phyloP scores from a whole-genome alignment of 2,329 filamentous ascomycete genomes.

The Aspergillus felis region DNA sequence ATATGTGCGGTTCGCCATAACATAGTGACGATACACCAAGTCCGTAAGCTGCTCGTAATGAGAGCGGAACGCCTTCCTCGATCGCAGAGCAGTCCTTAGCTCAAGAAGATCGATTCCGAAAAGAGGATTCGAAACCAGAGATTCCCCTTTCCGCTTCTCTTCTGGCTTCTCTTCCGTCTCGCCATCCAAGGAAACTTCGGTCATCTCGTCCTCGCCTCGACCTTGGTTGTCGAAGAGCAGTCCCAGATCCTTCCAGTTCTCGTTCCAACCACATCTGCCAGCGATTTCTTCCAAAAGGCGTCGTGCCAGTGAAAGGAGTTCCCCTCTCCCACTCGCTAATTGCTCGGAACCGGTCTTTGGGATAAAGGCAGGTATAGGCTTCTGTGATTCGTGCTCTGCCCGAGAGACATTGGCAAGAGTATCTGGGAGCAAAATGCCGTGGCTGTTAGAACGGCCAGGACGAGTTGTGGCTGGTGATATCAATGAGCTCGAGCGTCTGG shows the following conservation, averaged over 20 bases:
- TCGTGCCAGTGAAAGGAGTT: slow-evolving; percentile 74
- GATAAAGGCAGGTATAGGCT: slow-evolving; percentile 39
- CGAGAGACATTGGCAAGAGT: slow-evolving; percentile 33
- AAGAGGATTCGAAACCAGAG: slow-evolving; percentile 21
- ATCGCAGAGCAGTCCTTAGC: slow-evolving; percentile 59
- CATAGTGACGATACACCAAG: slow-evolving; percentile 76
- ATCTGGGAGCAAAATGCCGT: slow-evolving; percentile 29
- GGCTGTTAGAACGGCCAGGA: slow-evolving; percentile 22
- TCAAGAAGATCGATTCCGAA: slow-evolving; percentile 54
- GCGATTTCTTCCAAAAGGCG: slow-evolving; percentile 74
- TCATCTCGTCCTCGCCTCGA: slow-evolving; percentile 26
- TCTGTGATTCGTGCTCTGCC: slow-evolving; percentile 39
- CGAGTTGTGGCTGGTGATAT: slow-evolving; percentile 17
- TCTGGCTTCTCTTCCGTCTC: slow-evolving; percentile 17
- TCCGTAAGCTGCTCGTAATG: slow-evolving; percentile 77
- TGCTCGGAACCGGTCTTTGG: slow-evolving; percentile 66
- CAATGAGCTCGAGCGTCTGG: slow-evolving; percentile 40
- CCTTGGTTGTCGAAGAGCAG: slow-evolving; percentile 34
- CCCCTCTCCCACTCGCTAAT: slow-evolving; percentile 75
- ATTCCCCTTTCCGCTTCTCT: slow-evolving; percentile 11
- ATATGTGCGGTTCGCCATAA: slow-evolving; percentile 71
- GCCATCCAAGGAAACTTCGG: slow-evolving; percentile 34
- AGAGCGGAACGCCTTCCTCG: slow-evolving; percentile 60
- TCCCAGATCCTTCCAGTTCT: slow-evolving; percentile 65
- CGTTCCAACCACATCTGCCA: slow-evolving; percentile 67